phyloP scores from a whole-genome alignment of 2,329 filamentous ascomycete species.

The Aspergillus sp. region DNA sequence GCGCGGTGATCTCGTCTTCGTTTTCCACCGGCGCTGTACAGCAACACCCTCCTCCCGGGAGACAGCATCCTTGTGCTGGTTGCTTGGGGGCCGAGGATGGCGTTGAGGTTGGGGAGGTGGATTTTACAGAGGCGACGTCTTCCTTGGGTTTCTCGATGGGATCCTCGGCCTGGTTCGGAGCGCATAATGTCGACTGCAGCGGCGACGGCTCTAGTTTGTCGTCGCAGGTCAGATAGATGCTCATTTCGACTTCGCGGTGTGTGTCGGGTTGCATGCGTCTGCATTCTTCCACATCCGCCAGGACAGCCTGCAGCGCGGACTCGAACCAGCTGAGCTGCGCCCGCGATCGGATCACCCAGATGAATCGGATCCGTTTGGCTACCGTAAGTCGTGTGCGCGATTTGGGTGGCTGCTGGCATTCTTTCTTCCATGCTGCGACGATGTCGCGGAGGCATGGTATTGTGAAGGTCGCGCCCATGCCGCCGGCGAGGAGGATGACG shows the following conservation, averaged over 20 bases:
- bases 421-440: conserved; percentile 37
- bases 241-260: conserved; percentile 41
- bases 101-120: conserved; percentile 12
- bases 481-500: conserved; percentile 50
- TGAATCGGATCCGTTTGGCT: conserved; percentile 44
- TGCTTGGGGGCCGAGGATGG: conserved; percentile 5
- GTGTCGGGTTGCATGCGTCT: conserved; percentile 20
- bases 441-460: conserved; percentile 49
- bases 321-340: conserved; percentile 46
- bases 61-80: conserved; percentile 9
- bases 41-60: conserved; percentile 35
- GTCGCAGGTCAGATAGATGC: conserved; percentile 48
- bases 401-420: conserved; percentile 12
- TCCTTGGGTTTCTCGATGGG: background rate
- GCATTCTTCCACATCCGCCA: conserved; percentile 33
- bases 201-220: conserved; percentile 29
- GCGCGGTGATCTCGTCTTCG: conserved; percentile 30
- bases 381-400: conserved; percentile 20
- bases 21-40: conserved; percentile 41
- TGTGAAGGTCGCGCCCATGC: conserved; percentile 51
- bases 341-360: conserved; percentile 51
- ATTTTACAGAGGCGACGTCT: conserved; percentile 12
- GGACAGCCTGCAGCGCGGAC: conserved; percentile 38
- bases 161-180: conserved; percentile 9
- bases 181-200: conserved; percentile 2